phyloP scores from a whole-genome alignment of 2,329 filamentous ascomycete species.

The Epichloe coenophiala region DNA sequence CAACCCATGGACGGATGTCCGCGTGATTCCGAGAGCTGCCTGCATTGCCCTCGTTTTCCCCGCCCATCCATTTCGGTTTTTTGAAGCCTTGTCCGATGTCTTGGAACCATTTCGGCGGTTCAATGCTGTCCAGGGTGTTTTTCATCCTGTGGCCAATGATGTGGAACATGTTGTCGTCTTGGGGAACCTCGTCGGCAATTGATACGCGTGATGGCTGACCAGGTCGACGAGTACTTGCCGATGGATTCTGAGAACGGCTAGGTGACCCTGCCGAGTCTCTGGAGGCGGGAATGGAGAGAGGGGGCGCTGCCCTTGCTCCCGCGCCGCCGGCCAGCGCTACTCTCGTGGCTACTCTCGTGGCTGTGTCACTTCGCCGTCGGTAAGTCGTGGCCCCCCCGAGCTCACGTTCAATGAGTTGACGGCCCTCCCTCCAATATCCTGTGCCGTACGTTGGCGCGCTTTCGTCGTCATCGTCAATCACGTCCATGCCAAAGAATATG shows the following conservation, averaged over 20 bases:
- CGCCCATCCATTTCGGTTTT: constrained; percentile 72
- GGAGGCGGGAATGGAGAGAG: constrained; percentile 33
- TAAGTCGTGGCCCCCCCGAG: constrained; percentile 49
- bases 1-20: constrained; percentile 46
- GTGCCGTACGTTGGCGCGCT: constrained; percentile 54
- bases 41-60: constrained; percentile 30
- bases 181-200: constrained; percentile 35
- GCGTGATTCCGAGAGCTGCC: constrained; percentile 17
- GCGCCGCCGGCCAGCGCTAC: constrained; percentile 14
- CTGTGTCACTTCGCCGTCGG: constrained; percentile 31
- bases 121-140: constrained; percentile 80
- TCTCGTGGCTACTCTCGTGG: no score
- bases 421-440: constrained; percentile 82
- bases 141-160: constrained; percentile 73
- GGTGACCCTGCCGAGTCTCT: constrained; percentile 21
- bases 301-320: constrained; percentile 26
- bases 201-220: constrained; percentile 11
- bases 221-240: constrained; percentile 14
- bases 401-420: constrained; percentile 81
- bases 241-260: constrained; percentile 28
- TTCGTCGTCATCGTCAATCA: constrained; percentile 62
- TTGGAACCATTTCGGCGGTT: constrained; percentile 70
- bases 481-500: constrained; percentile 61
- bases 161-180: constrained; percentile 72
- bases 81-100: constrained; percentile 57